phyloP scores from a whole-genome alignment of 805 yeast species.

The Nakazawaea anatomiae region DNA sequence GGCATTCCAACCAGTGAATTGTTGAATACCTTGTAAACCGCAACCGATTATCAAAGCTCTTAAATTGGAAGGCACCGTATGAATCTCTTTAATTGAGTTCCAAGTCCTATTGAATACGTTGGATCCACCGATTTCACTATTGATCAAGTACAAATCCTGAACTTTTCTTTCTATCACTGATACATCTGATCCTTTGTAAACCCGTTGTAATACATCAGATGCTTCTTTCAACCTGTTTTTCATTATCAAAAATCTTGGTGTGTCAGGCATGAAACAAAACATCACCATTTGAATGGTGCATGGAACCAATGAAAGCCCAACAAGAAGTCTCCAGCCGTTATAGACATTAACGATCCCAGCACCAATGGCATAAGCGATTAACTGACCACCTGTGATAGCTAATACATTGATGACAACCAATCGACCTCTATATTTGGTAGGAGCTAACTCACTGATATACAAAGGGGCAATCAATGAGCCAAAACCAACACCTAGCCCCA shows the following conservation, averaged over 20 bases:
- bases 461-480: conserved; percentile 51
- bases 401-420: conserved; percentile 46
- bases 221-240: conserved; percentile 35
- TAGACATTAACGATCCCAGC: conserved; percentile 36
- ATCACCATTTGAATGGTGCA: conserved; percentile 39
- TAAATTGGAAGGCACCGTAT: conserved; percentile 35
- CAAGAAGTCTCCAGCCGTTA: conserved; percentile 48
- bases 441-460: conserved; percentile 49
- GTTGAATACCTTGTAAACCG: conserved; percentile 53
- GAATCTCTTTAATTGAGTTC: conserved; percentile 36
- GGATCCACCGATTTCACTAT: conserved; percentile 8
- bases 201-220: conserved; percentile 29
- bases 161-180: conserved; percentile 35
- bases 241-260: conserved; percentile 47
- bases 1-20: conserved; percentile 53
- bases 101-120: conserved; percentile 27
- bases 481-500: conserved; percentile 51
- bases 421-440: conserved; percentile 45
- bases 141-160: conserved; percentile 31
- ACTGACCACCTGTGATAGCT: conserved; percentile 53
- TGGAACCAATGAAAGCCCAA: conserved; percentile 47
- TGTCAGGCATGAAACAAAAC: conserved; percentile 45
- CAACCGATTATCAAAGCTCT: conserved; percentile 50
- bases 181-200: conserved; percentile 31
- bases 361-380: conserved; percentile 47